Base-by-base conservation (phyloP, 2,329 filamentous ascomycete species). In the Parastagonospora avenae region DNA sequence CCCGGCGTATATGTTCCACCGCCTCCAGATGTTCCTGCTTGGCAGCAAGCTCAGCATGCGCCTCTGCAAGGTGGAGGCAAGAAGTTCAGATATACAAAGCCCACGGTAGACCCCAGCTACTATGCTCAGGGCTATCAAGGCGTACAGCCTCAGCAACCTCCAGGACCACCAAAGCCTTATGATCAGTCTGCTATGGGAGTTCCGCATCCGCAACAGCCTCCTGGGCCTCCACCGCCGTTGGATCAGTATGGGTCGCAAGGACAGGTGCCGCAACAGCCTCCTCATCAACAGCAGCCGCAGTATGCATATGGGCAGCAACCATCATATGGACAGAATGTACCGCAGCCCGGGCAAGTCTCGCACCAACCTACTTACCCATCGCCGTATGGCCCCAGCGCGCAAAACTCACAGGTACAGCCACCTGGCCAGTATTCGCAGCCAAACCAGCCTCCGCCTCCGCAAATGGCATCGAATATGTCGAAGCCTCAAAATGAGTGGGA, bases 31-130 rank as follows among this genome's bases (percentile, higher is more conserved):
- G 56, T 71, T 31, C 67, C 70, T 27, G 68, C 68, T 32, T 74
- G 71, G 72, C 66, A 72, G 37, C 72, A 73, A 38, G 60, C 64
- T n/a, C 64, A 70, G 32, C 68, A 72, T 56, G 66, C 68, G 9
- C 65, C 69, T 8, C 50, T 66, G n/a, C 69, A 72, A 33, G 59
- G 63, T 11, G 63, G 57, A 7, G 46, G 39, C n/a, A 67, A 66
- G 54, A 71, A 66, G 46, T 73, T 67, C 49, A 68, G 48, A 29
- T 71, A 72, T 35, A 64, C 67, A 4, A 69, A 63, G 35, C 62
- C 69, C 6, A 58, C 35, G 9, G 61, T 62, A n/a, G 61, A 70
- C 30, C 60, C 66, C 9, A 60, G 51, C 19, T 60, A 60, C 28
- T 65, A 70, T 44, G 46, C 54, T 14, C 64, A 70, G 24, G 64